These are phyloP conservation scores for Condylostoma magnum DNA, from an alignment of 169 alveolate genomes.

Conservation along the genomic window DNA sequence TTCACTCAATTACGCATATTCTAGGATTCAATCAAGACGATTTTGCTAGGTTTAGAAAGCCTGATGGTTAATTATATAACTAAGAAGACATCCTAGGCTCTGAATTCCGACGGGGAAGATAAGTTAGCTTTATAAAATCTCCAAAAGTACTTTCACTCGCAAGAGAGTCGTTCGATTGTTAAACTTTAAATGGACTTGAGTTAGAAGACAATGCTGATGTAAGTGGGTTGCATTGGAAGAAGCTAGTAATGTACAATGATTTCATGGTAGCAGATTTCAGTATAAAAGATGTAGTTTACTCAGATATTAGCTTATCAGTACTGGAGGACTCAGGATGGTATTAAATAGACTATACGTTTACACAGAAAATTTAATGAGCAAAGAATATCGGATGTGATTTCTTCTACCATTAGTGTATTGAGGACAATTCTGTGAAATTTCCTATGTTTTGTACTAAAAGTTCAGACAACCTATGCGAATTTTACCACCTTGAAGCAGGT, in stretches of 20 bases:
- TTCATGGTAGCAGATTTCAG: constrained; percentile 34
- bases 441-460: not conserved
- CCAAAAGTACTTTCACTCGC: constrained; percentile 44
- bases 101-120: not conserved
- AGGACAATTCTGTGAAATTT: not conserved
- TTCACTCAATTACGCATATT: constrained; percentile 26
- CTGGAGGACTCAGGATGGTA: constrained; percentile 59
- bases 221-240: constrained; percentile 38
- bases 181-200: constrained; percentile 31
- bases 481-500: not conserved
- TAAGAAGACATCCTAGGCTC: not conserved
- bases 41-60: not conserved
- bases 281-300: constrained; percentile 34
- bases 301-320: constrained; percentile 48
- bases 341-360: constrained; percentile 32
- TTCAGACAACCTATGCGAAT: not conserved
- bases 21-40: not conserved
- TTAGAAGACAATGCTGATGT: constrained; percentile 34
- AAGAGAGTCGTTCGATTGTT: constrained; percentile 45
- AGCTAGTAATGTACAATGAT: constrained; percentile 31
- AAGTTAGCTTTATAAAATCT: constrained; percentile 22
- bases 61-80: constrained; percentile 3
- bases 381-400: constrained; percentile 16
- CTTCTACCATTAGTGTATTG: not conserved
- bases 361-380: not conserved